Evolutionary conservation across 495 filamentous ascomycete species (phyloP), one percentile per base, ranked within the genome.

Genomic region (Articulospora tetracladia): DNA sequence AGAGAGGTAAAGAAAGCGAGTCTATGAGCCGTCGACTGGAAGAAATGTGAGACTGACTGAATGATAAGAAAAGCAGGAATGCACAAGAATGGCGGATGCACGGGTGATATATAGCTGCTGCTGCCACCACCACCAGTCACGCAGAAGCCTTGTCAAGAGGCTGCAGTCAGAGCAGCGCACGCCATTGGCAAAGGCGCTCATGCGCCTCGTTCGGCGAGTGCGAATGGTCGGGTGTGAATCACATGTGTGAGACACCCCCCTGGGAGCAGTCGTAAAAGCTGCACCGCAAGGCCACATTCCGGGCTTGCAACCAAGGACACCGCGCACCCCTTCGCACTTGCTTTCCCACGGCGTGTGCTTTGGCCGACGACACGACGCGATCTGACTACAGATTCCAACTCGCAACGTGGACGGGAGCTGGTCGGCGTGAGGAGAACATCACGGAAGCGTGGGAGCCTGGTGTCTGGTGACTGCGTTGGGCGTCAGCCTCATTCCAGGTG

Each of bases 401-500:
- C 10, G n/a, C 7, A 12, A 3, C 3, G 39, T 44, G 15, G 17
- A 44, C 10, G 3, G 39, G 3, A 58, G 55, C 27, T 17, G 1
- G 7, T 24, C 24, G 25, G 25, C 2, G 20, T 25, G 47, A 50
- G 11, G 25, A 8, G 25, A 10, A 50, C 20, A 25, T n/a, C 3
- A 26, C 2, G 6, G 23, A n/a, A 50, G 25, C 24, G 17, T 50
- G 25, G 47, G 23, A 46, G 48, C 26, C 23, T 62, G 30, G 1
- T 25, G 28, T 28, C 28, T 53, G 57, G 39, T 24, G 25, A 25
- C 47, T 50, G 47, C 10, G 47, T 25, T 25, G 47, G 47, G 3
- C 8, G 47, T 64, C 62, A 64, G 62, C 62, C 62, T 57, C 62
- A 64, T 64, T 53, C 24, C 15, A 28, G 27, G 52, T 60, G 57